These are phyloP conservation scores for Citrus glauca DNA, from an alignment of 345 rosid genomes.

Conservation along the genomic window DNA sequence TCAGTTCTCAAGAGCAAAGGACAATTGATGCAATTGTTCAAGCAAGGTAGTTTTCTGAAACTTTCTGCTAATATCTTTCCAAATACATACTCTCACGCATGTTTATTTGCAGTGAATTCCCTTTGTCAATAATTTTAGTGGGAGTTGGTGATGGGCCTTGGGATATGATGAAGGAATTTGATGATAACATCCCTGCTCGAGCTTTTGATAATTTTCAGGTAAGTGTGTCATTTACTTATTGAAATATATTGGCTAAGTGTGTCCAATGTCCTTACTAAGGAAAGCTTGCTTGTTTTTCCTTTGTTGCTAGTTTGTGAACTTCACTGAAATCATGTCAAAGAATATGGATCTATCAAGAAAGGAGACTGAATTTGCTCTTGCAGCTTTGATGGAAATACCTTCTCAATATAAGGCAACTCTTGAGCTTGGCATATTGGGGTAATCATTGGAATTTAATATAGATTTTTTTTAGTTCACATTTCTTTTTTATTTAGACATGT, in stretches of 20 bases:
- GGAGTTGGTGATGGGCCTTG: constrained; percentile 98
- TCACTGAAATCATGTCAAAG: constrained; percentile 83
- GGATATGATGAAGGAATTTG: constrained; percentile 92
- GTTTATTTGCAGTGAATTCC: constrained; percentile 54
- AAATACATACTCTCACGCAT: neutral
- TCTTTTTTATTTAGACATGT: neutral
- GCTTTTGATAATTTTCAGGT: constrained; percentile 91
- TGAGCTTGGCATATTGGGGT: constrained; percentile 78
- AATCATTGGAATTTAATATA: neutral
- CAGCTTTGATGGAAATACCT: constrained; percentile 93
- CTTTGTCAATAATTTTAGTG: constrained; percentile 80
- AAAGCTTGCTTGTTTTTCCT: neutral
- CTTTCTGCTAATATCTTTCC: constrained; percentile 4
- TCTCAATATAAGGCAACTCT: constrained; percentile 83
- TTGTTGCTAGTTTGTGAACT: constrained; percentile 70
- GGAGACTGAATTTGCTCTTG: constrained; percentile 74
- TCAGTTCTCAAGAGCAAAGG: constrained; percentile 75
- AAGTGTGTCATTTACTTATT: neutral
- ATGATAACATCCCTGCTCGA: constrained; percentile 88
- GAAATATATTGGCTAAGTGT: neutral
- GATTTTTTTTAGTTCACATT: neutral
- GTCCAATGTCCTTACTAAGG: neutral
- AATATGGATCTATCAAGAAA: constrained; percentile 51
- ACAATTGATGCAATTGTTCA: constrained; percentile 83
- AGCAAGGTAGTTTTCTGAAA: constrained; percentile 60